A percentile compares a stretch with the other conserved stretches of the same genome.
phyloP scores from a whole-genome alignment of 768 basidiomycete genomes.

The Crepidotus variabilis region DNA sequence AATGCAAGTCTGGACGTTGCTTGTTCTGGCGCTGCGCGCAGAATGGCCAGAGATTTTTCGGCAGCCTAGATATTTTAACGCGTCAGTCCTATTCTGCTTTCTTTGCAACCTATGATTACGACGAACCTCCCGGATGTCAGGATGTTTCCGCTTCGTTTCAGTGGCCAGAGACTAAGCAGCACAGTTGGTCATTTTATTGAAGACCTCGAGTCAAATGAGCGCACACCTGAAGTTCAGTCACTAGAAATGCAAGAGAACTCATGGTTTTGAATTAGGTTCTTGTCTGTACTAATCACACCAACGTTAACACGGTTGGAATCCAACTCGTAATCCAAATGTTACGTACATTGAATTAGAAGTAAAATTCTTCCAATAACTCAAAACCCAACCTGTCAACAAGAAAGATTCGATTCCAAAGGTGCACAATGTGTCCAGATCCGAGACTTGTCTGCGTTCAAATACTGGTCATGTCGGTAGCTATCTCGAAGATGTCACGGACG shows the following conservation, averaged over 20 bases:
- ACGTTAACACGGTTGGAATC: neutral
- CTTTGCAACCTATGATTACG: neutral
- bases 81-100: neutral
- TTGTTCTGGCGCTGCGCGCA: constrained; percentile 80
- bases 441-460: constrained; percentile 1
- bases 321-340: neutral
- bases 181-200: neutral
- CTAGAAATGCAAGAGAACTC: constrained; percentile 68
- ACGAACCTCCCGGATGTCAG: constrained; percentile 89
- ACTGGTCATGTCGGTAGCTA: neutral
- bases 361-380: no score
- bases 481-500: neutral
- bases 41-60: constrained; percentile 79
- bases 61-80: constrained; percentile 54
- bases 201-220: neutral
- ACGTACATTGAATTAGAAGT: neutral
- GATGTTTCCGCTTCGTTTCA: constrained; percentile 85
- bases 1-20: constrained; percentile 68
- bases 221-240: constrained; percentile 62
- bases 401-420: no score
- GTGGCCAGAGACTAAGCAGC: constrained; percentile 69
- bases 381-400: no score
- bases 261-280: constrained; percentile 17
- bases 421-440: neutral
- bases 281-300: neutral